Percentiles rank a stretch among this genome's conserved stretches.
Conservation (phyloP, 2,329 filamentous ascomycete species). For the Talaromyces pinophilus region DNA sequence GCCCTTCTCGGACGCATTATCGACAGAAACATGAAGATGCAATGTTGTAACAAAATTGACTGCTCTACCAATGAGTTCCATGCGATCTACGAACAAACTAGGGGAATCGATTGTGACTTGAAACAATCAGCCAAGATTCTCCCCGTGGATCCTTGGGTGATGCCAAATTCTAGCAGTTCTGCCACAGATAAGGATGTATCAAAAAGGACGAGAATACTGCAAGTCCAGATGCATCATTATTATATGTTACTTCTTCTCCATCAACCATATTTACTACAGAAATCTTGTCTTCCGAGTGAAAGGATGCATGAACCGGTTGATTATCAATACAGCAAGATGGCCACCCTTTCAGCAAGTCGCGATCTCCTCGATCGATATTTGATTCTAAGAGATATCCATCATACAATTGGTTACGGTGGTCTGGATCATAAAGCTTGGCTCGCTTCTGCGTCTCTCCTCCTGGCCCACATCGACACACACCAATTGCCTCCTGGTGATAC, state of each 20-base stretch:
- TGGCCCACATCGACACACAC: constrained; percentile 28
- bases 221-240: constrained; percentile 29
- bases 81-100: constrained; percentile 24
- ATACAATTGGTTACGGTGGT: constrained; percentile 26
- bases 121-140: constrained; percentile 26
- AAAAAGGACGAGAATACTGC: constrained; percentile 25
- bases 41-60: constrained; percentile 18
- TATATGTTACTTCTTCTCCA: constrained; percentile 29
- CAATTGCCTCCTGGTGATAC: neutral
- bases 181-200: constrained; percentile 18
- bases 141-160: constrained; percentile 23
- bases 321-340: constrained; percentile 26
- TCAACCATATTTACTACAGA: constrained; percentile 28
- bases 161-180: constrained; percentile 9
- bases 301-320: neutral
- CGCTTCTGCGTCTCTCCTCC: constrained; percentile 25
- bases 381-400: constrained; percentile 25
- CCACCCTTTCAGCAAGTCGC: constrained; percentile 27
- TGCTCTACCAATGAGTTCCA: neutral
- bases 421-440: constrained; percentile 28
- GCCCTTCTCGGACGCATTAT: constrained; percentile 25
- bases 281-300: too few relatives aligned
- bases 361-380: constrained; percentile 27
- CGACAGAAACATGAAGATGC: constrained; percentile 24
- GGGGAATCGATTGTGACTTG: constrained; percentile 26